phyloP scores from a whole-genome alignment of 257 asterid species.

The Penstemon newberryi region DNA sequence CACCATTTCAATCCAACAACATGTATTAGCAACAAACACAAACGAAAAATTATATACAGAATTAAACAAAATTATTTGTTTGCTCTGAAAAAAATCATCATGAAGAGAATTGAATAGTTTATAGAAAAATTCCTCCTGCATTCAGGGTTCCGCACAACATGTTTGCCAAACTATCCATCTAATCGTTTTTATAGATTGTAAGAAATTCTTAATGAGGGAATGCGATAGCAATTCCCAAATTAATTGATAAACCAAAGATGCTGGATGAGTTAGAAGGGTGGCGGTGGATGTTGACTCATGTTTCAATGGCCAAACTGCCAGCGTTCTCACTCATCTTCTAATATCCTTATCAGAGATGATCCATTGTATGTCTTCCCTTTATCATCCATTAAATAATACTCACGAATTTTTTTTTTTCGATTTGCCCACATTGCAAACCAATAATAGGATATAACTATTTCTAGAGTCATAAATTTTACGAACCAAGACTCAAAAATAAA shows the following conservation, averaged over 20 bases:
- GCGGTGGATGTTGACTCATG: background rate
- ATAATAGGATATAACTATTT: background rate
- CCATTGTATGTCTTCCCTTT: background rate
- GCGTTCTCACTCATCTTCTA: background rate
- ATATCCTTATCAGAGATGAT: background rate
- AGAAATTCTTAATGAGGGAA: background rate
- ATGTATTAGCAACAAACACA: background rate
- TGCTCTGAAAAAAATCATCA: background rate
- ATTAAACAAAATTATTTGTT: background rate
- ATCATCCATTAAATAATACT: background rate
- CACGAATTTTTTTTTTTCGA: background rate
- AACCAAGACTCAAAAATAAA: background rate
- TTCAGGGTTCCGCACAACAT: no score
- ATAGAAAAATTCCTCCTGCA: no score
- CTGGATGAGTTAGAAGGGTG: background rate
- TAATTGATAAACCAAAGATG: background rate
- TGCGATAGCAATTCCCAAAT: background rate
- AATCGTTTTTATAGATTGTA: background rate
- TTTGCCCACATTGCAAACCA: background rate
- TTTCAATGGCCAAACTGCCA: conserved; percentile 8
- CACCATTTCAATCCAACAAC: background rate
- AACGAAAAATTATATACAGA: background rate
- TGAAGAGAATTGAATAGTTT: no score
- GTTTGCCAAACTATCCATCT: background rate
- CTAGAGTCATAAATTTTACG: background rate